Evolutionary conservation across 2,329 filamentous ascomycete species (phyloP), one percentile per base, ranked within the genome.

Genomic region (Colletotrichum endophyticum): DNA sequence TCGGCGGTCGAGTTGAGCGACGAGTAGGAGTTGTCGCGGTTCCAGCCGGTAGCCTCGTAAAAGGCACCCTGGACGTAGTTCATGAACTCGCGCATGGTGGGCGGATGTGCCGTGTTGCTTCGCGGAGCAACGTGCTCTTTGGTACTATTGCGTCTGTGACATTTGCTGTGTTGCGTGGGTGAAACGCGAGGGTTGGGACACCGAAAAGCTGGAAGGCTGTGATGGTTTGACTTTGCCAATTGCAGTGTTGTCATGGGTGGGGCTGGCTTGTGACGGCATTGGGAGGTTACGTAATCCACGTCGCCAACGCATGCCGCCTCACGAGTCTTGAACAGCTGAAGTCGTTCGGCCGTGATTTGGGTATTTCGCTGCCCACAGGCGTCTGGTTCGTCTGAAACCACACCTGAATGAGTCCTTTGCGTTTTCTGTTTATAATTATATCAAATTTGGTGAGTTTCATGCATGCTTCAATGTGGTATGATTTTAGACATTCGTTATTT

Each of bases 51-150:
- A 73, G 94, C 94, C 84, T 94, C 91, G 85, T 95, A 95, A 87
- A 98, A 98, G 82, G 95, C 95, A 87, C 94, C 91, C 87, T 98
- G 95, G 88, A 98, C 94, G 88, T 98, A 96, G 87, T 98, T 96
- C 95, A 98, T 98, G 89, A 98, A 98, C 87, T 96, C 94, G 88
- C 97, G 93, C 96, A 98, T 98, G 70, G 70, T 87, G 78, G 76
- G 57, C 64, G 62, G 30, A 5, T 27, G 22, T 66, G 34, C 62
- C 61, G 25, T 36, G 16, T 53, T 66, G 28, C 72, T 15, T 67
- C 53, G 56, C 53, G 22, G 66, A 73, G 72, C 75, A 67, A 56
- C 53, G 66, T 67, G 61, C 75, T 67, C 75, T 15, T 32, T 2
- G 6, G 19, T 66, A 22, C 72, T 77, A 77, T 72, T 39, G 49